These are phyloP conservation scores for Aquilaria yunnanensis DNA, from an alignment of 345 rosid species.

Conservation along the genomic window DNA sequence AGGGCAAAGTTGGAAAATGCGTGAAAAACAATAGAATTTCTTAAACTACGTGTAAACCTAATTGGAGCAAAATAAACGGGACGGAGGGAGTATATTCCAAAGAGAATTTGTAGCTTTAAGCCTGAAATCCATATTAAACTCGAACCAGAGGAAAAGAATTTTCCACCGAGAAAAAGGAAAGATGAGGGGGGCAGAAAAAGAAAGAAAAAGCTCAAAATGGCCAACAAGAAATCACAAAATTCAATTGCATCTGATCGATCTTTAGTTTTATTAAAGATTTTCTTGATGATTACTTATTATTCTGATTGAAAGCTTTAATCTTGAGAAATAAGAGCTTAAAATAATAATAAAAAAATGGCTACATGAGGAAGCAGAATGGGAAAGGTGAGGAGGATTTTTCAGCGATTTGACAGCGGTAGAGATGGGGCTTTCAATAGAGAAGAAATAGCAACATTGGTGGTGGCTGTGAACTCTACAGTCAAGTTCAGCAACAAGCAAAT, in stretches of 20 bases:
- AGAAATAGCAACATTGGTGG: conserved; percentile 83
- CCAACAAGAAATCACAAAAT: conserved; percentile 49
- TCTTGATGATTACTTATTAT: too few species aligned
- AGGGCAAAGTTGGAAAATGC: too few species aligned
- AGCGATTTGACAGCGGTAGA: conserved; percentile 63
- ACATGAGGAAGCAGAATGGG: conserved; percentile 85
- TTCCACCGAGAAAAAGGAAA: conserved; percentile 18
- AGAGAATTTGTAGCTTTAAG: conserved; percentile 25
- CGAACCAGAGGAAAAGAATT: conserved; percentile 26
- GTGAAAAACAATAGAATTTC: too few species aligned
- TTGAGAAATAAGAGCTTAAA: too few species aligned
- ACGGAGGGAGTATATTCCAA: conserved; percentile 20
- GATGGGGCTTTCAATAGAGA: conserved; percentile 83
- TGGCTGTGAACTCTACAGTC: conserved; percentile 85
- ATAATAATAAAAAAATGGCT: conserved; percentile 28
- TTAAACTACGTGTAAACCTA: too few species aligned
- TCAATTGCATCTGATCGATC: conserved; percentile 47
- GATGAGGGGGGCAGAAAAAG: conserved; percentile 8
- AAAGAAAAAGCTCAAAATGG: conserved; percentile 26
- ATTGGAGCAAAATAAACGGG: too few species aligned
- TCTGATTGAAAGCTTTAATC: too few species aligned
- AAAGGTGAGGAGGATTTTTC: conserved; percentile 80
- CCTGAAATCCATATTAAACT: conserved; percentile 32
- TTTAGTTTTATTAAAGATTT: conserved; percentile 20
- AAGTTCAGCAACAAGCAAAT: conserved; percentile 92